These are phyloP conservation scores for Suillus luteus DNA, from an alignment of 768 basidiomycete genomes.

Conservation along the genomic window DNA sequence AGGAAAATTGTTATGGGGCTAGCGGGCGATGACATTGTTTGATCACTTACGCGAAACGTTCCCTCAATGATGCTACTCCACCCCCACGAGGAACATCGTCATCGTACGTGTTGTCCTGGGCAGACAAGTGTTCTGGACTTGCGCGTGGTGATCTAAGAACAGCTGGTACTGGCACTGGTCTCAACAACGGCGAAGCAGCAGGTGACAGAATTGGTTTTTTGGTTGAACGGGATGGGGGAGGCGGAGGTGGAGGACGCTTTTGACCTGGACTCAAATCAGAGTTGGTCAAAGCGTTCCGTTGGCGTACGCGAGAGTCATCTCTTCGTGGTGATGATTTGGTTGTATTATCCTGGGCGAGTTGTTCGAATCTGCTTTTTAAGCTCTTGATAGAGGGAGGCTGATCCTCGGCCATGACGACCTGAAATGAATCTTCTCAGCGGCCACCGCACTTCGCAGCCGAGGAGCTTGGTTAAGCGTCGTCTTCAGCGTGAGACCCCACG, in stretches of 20 bases:
- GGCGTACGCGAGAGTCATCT: conserved; percentile 16
- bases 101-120: conserved; percentile 16
- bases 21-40: not conserved
- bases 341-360: conserved; percentile 51
- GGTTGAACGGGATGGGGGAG: conserved; percentile 46
- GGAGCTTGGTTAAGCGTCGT: not conserved
- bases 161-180: conserved; percentile 48
- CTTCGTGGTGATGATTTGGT: conserved; percentile 13
- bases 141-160: conserved; percentile 21
- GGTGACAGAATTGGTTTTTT: conserved; percentile 42
- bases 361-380: conserved; percentile 71
- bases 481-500: not conserved
- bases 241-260: conserved; percentile 61
- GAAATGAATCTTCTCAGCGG: conserved; percentile 7
- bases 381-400: conserved; percentile 62
- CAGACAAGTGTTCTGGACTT: conserved; percentile 24
- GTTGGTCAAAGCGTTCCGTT: conserved; percentile 49
- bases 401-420: conserved; percentile 9
- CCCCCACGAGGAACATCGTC: conserved; percentile 16
- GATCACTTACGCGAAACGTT: conserved; percentile 7
- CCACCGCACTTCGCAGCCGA: not conserved
- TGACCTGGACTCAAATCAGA: conserved; percentile 50
- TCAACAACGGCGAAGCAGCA: conserved; percentile 49
- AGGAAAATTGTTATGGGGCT: not conserved
- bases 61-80: conserved; percentile 7